These are phyloP conservation scores for Durusdinium trenchii DNA, from an alignment of 73 alveolate species.

Conservation along the genomic window DNA sequence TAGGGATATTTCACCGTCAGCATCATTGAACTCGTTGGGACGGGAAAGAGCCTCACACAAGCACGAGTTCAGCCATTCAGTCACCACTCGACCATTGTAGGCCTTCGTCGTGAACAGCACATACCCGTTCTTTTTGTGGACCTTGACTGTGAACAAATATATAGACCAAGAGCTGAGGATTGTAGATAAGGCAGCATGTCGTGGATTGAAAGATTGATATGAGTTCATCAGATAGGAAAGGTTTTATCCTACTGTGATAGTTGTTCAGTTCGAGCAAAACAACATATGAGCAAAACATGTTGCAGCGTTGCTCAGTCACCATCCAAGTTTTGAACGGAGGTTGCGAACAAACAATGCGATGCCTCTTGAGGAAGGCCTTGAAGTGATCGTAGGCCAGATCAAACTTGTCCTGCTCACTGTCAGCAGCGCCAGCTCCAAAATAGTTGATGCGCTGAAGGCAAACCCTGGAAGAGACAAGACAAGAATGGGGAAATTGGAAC, in stretches of 20 bases:
- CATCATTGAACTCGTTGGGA: conserved; percentile 3
- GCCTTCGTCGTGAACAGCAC: background rate
- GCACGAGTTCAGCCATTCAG: conserved; percentile 20
- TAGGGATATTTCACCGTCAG: background rate
- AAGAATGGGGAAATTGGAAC: background rate
- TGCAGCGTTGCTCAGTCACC: background rate
- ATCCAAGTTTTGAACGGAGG: conserved; percentile 41
- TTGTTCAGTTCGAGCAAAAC: too few species aligned
- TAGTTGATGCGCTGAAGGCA: background rate
- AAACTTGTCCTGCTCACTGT: background rate
- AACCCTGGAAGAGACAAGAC: background rate
- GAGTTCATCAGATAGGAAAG: background rate
- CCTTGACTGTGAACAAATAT: background rate
- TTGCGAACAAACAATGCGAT: background rate
- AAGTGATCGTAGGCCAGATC: background rate
- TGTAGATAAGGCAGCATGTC: too few species aligned
- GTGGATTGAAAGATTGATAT: too few species aligned
- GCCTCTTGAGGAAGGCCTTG: background rate
- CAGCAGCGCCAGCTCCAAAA: conserved; percentile 13
- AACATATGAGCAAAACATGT: too few species aligned
- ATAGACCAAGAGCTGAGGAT: too few species aligned
- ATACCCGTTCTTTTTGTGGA: background rate
- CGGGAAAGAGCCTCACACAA: background rate
- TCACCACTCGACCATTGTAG: background rate
- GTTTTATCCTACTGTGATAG: too few species aligned